Evolutionary conservation across 805 yeast genomes (phyloP).

Genomic region (Diddensiella caesifluorescens): DNA sequence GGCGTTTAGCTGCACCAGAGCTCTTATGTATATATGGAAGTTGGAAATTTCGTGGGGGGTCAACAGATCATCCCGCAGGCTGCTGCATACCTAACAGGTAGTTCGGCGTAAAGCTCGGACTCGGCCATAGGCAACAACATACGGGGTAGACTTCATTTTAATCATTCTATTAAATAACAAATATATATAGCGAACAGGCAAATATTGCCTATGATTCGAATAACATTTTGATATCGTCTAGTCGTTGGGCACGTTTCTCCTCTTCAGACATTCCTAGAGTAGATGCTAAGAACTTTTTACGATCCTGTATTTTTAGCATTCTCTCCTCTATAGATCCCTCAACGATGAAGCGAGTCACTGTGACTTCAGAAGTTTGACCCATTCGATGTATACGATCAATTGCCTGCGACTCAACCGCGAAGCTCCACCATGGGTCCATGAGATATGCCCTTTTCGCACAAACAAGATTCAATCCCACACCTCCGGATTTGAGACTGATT

Average conservation of each 20-base stretch:
- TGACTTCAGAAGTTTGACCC: constrained; percentile 72
- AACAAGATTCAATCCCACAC: constrained; percentile 85
- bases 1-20: too few relatives aligned
- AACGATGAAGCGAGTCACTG: constrained; percentile 74
- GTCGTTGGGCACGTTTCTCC: constrained; percentile 30
- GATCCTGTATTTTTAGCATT: constrained; percentile 81
- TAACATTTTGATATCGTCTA: constrained; percentile 34
- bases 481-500: constrained; percentile 84
- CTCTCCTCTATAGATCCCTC: constrained; percentile 80
- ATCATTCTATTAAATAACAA: neutral
- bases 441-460: constrained; percentile 78
- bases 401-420: constrained; percentile 85
- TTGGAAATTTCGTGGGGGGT: too few relatives aligned
- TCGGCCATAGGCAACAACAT: too few relatives aligned
- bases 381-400: constrained; percentile 87
- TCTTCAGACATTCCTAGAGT: constrained; percentile 33
- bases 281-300: constrained; percentile 45
- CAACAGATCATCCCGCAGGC: too few relatives aligned
- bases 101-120: too few relatives aligned
- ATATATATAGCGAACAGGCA: neutral
- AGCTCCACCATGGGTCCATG: constrained; percentile 99
- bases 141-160: too few relatives aligned
- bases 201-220: constrained; percentile 24
- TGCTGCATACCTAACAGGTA: too few relatives aligned
- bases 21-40: too few relatives aligned